Base-by-base conservation (phyloP, 139 green algal genomes). In the Tetraselmis chui region DNA sequence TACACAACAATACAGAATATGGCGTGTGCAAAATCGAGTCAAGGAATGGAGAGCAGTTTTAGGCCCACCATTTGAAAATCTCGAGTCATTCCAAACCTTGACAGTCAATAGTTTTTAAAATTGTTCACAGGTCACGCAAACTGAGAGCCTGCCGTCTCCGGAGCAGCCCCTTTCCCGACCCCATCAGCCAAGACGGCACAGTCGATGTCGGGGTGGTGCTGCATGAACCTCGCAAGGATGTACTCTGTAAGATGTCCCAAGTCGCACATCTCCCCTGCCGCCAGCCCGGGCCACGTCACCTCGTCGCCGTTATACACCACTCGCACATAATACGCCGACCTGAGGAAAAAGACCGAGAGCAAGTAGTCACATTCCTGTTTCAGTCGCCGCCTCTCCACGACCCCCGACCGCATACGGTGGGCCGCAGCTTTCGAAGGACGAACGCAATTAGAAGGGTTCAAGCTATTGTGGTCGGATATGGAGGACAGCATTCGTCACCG, bases 1-100 rank as follows among this genome's bases (percentile, higher is more conserved):
- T n/a, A n/a, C n/a, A n/a, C n/a, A n/a, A n/a, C n/a, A n/a, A n/a
- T n/a, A n/a, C n/a, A n/a, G n/a, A n/a, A n/a, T n/a, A n/a, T n/a
- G n/a, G n/a, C n/a, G n/a, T n/a, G n/a, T n/a, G n/a, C n/a, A n/a
- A n/a, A n/a, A n/a, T n/a, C n/a, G n/a, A n/a, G n/a, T n/a, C n/a
- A n/a, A n/a, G n/a, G n/a, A n/a, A n/a, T n/a, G n/a, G n/a, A n/a
- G n/a, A n/a, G n/a, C n/a, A n/a, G n/a, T n/a, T n/a, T n/a, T 78
- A 26, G 59, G 86, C 85, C 86, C 5, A 83, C 84, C 28, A 94
- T 80, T 87, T 89, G 85, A 95, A 85, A 29, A 82, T 80, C 28
- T 81, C 77, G 18, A 23, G 30, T 28, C 77, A 5, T 2, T 29
- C 59, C 30, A 26, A 58, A 32, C 2, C 77, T 23, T 27, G 59